Percentiles rank a stretch among this genome's conserved stretches.
phyloP scores from a whole-genome alignment of 768 basidiomycete species.

The Lactifluus volemus region DNA sequence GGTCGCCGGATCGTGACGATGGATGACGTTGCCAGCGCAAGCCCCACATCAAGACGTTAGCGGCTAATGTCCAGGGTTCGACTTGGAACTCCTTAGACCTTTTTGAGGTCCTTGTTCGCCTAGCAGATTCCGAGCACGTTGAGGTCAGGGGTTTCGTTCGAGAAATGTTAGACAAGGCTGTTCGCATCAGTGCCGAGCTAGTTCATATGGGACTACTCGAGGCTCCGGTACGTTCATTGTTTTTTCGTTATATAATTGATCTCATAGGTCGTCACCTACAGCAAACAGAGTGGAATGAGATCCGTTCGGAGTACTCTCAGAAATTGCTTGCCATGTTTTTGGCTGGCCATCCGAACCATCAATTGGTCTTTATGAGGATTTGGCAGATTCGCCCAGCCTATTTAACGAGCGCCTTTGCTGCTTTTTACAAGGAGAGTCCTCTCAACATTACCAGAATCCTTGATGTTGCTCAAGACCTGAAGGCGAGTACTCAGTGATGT shows the following conservation, averaged over 20 bases:
- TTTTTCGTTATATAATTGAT: neutral
- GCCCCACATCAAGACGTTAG: conserved; percentile 86
- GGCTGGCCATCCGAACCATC: conserved; percentile 87
- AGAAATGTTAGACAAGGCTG: conserved; percentile 90
- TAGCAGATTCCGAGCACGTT: conserved; percentile 58
- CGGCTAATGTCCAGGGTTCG: conserved; percentile 82
- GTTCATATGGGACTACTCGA: conserved; percentile 90
- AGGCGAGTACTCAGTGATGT: conserved; percentile 40
- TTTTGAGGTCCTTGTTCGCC: conserved; percentile 77
- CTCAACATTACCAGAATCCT: conserved; percentile 91
- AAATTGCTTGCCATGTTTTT: conserved; percentile 86
- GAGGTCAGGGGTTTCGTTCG: conserved; percentile 73
- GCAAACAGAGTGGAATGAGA: conserved; percentile 82
- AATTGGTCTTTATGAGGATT: conserved; percentile 93
- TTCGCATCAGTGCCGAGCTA: conserved; percentile 88
- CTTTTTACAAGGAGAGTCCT: conserved; percentile 87
- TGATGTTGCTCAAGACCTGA: conserved; percentile 92
- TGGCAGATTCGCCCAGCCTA: conserved; percentile 87
- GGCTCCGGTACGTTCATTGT: conserved; percentile 58
- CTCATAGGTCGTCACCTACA: conserved; percentile 23
- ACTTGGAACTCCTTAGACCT: conserved; percentile 94
- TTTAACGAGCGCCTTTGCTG: conserved; percentile 79
- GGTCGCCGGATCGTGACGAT: conserved; percentile 78
- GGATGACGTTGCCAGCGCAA: conserved; percentile 77
- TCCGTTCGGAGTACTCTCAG: conserved; percentile 79